A percentile compares a stretch with the other conserved stretches of the same genome.
Conservation (phyloP, 2,329 filamentous ascomycete genomes). For the Ophiostoma pallidulum region DNA sequence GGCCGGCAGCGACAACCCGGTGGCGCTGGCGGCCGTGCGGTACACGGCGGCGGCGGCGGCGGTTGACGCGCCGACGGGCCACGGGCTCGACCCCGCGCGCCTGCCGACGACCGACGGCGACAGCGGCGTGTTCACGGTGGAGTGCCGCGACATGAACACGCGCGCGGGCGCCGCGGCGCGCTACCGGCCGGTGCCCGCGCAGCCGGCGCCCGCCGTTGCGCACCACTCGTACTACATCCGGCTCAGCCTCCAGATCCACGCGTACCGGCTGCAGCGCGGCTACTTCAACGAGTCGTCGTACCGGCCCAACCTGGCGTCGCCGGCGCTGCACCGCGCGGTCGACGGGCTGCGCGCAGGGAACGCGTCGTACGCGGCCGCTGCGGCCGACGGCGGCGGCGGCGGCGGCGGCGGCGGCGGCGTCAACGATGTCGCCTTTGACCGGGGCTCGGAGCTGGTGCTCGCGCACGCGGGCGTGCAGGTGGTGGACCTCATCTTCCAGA, state of each 20-base stretch:
- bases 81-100: background rate
- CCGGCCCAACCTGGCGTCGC: slow-evolving; percentile 36
- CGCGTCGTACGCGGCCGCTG: no score
- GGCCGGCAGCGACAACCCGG: slow-evolving; percentile 32
- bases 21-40: slow-evolving; percentile 39
- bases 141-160: slow-evolving; percentile 42
- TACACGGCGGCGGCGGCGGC: slow-evolving; percentile 25
- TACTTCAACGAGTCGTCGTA: slow-evolving; percentile 49
- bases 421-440: slow-evolving; percentile 39
- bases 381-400: no score
- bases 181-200: slow-evolving; percentile 35
- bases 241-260: slow-evolving; percentile 50
- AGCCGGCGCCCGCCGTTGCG: slow-evolving; percentile 35
- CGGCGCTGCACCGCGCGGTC: slow-evolving; percentile 41
- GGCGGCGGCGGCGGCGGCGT: slow-evolving; percentile 37
- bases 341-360: slow-evolving; percentile 34
- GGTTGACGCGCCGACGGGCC: no score
- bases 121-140: slow-evolving; percentile 26
- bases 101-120: slow-evolving; percentile 28
- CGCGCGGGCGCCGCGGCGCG: slow-evolving; percentile 19
- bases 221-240: slow-evolving; percentile 45
- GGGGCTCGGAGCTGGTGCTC: slow-evolving; percentile 47
- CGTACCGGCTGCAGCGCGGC: slow-evolving; percentile 47
- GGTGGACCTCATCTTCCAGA: slow-evolving; percentile 57
- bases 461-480: slow-evolving; percentile 48